These are phyloP conservation scores for Fusarium gaditjirri DNA, from an alignment of 2,329 filamentous ascomycete genomes.

Conservation along the genomic window DNA sequence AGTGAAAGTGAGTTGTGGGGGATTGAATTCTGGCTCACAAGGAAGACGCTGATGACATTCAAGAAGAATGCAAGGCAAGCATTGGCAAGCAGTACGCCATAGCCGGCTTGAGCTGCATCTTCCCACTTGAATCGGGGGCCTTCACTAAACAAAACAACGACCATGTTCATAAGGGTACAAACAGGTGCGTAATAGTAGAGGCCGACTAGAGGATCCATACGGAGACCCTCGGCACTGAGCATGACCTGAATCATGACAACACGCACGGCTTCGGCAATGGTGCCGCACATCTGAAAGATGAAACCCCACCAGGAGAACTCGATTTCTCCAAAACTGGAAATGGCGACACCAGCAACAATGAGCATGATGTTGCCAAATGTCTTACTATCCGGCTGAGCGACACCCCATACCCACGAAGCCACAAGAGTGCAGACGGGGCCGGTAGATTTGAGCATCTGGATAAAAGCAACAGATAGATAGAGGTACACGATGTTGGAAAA, in stretches of 20 bases:
- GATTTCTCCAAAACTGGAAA: slow-evolving; percentile 71
- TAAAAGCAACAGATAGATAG: slow-evolving; percentile 74
- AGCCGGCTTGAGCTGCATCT: slow-evolving; percentile 73
- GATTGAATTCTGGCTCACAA: slow-evolving; percentile 66
- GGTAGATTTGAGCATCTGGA: slow-evolving; percentile 77
- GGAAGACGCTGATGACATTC: slow-evolving; percentile 86
- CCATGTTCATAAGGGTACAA: slow-evolving; percentile 82
- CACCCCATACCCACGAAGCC: slow-evolving; percentile 69
- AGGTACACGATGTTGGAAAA: slow-evolving; percentile 76
- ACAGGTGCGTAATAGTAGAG: slow-evolving; percentile 91
- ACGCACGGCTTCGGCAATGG: slow-evolving; percentile 82
- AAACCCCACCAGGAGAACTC: slow-evolving; percentile 74
- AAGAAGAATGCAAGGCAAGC: slow-evolving; percentile 82
- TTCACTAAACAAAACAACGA: slow-evolving; percentile 77
- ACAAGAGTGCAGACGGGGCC: slow-evolving; percentile 75
- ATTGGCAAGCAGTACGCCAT: slow-evolving; percentile 74
- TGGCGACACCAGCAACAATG: slow-evolving; percentile 63
- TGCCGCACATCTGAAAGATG: slow-evolving; percentile 77
- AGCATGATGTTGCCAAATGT: slow-evolving; percentile 61
- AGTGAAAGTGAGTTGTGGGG: background rate
- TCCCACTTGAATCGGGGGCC: slow-evolving; percentile 71
- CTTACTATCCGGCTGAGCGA: slow-evolving; percentile 58
- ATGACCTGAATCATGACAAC: slow-evolving; percentile 88
- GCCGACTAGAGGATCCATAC: slow-evolving; percentile 89
- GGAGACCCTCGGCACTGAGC: slow-evolving; percentile 78